Conservation (phyloP, 257 asterid species). For the Oldenlandia corymbosa region DNA sequence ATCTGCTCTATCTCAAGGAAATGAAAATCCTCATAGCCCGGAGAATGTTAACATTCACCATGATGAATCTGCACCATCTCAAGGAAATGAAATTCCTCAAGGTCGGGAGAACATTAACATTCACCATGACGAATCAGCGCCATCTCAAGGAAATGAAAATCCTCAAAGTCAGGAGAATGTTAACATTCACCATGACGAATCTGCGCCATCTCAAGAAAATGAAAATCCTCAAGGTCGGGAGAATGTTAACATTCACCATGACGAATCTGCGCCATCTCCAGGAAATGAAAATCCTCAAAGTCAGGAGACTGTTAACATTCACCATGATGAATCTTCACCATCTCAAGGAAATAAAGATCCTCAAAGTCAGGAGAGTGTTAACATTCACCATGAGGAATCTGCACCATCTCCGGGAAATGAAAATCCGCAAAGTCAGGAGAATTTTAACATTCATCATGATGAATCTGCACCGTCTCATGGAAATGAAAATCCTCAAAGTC, state of each 20-base stretch:
- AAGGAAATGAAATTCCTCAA: constrained; percentile 26
- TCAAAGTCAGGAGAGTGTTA: constrained; percentile 15
- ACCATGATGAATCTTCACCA: constrained; percentile 3
- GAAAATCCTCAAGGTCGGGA: constrained; percentile 21
- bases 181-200: background rate
- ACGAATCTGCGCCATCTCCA: constrained; percentile 19
- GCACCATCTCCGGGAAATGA: constrained; percentile 24
- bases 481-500: constrained; percentile 24
- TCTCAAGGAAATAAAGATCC: constrained; percentile 29
- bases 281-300: constrained; percentile 25
- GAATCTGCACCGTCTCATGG: constrained; percentile 21
- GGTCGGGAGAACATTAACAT: constrained; percentile 10
- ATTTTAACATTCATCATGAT: background rate
- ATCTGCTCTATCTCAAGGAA: constrained; percentile 21
- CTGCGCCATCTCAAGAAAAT: constrained; percentile 22
- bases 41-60: constrained; percentile 5
- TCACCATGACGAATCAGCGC: background rate
- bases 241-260: constrained; percentile 4
- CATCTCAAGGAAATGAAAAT: constrained; percentile 29
- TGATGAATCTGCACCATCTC: constrained; percentile 18
- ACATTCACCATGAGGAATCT: background rate
- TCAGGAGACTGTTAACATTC: constrained; percentile 9
- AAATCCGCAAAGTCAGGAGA: constrained; percentile 20
- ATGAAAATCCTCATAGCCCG: constrained; percentile 21
- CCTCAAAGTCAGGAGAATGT: constrained; percentile 17